These are phyloP conservation scores for Blastomyces emzantsi DNA, from an alignment of 2,329 filamentous ascomycete species.

Conservation along the genomic window DNA sequence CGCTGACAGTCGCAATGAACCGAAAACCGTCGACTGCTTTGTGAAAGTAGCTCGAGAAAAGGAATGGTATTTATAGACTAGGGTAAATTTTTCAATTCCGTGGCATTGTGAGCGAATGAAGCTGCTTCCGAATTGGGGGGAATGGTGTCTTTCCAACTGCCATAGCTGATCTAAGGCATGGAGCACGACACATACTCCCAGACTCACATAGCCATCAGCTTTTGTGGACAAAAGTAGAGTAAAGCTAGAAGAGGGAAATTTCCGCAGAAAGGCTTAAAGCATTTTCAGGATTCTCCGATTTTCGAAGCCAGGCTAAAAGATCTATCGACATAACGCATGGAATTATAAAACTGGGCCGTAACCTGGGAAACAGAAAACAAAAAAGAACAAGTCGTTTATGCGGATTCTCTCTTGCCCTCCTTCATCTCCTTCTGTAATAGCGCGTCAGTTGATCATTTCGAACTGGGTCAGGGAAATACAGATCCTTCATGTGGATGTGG, in stretches of 20 bases:
- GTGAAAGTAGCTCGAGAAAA: neutral
- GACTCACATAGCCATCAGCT: neutral
- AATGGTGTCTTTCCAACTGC: neutral
- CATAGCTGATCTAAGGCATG: neutral
- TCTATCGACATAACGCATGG: slow-evolving; percentile 18
- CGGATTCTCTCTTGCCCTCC: slow-evolving; percentile 87
- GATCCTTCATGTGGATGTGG: slow-evolving; percentile 10
- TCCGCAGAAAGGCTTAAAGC: neutral
- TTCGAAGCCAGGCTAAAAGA: slow-evolving; percentile 1
- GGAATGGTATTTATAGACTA: neutral
- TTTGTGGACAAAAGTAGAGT: neutral
- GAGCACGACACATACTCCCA: neutral
- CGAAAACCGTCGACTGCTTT: neutral
- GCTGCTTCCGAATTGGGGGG: slow-evolving; percentile 12
- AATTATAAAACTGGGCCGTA: slow-evolving; percentile 11
- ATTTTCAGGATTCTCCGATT: slow-evolving; percentile 11
- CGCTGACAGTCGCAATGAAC: neutral
- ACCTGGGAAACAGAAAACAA: slow-evolving; percentile 18
- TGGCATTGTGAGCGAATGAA: slow-evolving; percentile 12
- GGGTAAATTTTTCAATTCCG: neutral
- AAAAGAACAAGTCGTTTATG: slow-evolving; percentile 47
- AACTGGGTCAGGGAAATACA: neutral
- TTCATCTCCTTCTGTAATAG: slow-evolving; percentile 79
- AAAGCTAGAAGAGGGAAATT: slow-evolving; percentile 1
- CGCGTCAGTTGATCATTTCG: slow-evolving; percentile 25